Base-by-base conservation (phyloP, 495 filamentous ascomycete genomes). In the Friedmanniomyces simplex region DNA sequence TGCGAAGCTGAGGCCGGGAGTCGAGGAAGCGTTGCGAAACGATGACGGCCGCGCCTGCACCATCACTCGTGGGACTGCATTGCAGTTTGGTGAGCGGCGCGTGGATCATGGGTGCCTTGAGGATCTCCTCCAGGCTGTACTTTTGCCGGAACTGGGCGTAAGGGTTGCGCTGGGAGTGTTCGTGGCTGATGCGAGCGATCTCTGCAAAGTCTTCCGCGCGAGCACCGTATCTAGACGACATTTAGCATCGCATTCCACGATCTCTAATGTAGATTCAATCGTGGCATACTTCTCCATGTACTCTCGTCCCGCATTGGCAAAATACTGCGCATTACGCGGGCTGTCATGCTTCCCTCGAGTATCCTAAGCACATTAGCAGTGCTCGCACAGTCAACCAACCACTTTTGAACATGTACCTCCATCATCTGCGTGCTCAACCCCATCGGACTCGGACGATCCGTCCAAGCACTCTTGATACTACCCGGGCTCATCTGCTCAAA, bases 401-500 rank as follows among this genome's bases (percentile, higher is more conserved):
- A 72, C 0, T 88, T 94, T 61, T 80, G n/a, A n/a, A n/a, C n/a
- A 32, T 10, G 28, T 32, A 32, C 80, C 32, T 76, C 76, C 89
- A 96, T 95, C 81, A 95, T 88, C 70, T 76, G 75, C 43, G 70
- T 75, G 2, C 83, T 80, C 7, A 84, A 83, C 50, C 82, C 84
- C 0, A 80, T 83, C 3, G 93, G 91, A 65, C 82, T 87, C 54
- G 79, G 75, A 24, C 90, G 77, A 68, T 96, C 93, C 43, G 87
- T 83, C 69, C 82, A 96, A 73, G 84, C 79, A 41, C 74, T 79
- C 70, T 87, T 81, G 57, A 98, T 74, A 62, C 81, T 84, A 20
- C 93, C 93, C 0, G 87, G 83, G 70, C 80, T 87, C 93, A 98
- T 98, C 80, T 95, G 96, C 77, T 98, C 93, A 59, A 96, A 98